phyloP scores from a whole-genome alignment of 345 rosid genomes.

The Lumnitzera racemosa region DNA sequence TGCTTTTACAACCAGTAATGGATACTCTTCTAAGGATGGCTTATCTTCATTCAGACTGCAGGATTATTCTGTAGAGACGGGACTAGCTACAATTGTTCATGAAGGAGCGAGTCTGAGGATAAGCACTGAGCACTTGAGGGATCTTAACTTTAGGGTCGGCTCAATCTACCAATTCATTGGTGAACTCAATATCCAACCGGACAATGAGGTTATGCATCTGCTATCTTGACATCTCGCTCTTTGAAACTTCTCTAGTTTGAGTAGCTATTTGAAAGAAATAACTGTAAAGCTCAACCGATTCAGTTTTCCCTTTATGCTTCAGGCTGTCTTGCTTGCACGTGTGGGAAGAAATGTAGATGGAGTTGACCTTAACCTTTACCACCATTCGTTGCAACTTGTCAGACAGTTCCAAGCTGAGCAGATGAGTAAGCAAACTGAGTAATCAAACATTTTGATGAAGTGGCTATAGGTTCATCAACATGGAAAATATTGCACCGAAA shows the following conservation, averaged over 20 bases:
- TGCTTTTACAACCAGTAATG: too few species aligned
- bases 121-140: constrained; percentile 62
- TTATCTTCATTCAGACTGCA: constrained; percentile 34
- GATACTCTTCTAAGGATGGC: too few species aligned
- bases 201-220: constrained; percentile 37
- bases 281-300: not conserved
- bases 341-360: constrained; percentile 82
- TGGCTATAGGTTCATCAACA: too few species aligned
- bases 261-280: too few species aligned
- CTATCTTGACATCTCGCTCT: not conserved
- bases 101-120: constrained; percentile 41
- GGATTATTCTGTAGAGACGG: constrained; percentile 47
- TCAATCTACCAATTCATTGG: constrained; percentile 76
- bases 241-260: too few species aligned
- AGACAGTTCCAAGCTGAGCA: constrained; percentile 48
- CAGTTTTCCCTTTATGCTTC: constrained; percentile 9
- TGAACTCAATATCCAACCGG: constrained; percentile 55
- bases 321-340: constrained; percentile 70
- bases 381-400: constrained; percentile 50
- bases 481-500: too few species aligned
- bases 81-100: constrained; percentile 47
- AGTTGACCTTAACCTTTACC: constrained; percentile 63
- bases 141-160: constrained; percentile 54
- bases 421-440: constrained; percentile 8
- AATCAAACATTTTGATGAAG: constrained; percentile 10